Base-by-base conservation (phyloP, 768 basidiomycete species). In the Auricularia sp. region DNA sequence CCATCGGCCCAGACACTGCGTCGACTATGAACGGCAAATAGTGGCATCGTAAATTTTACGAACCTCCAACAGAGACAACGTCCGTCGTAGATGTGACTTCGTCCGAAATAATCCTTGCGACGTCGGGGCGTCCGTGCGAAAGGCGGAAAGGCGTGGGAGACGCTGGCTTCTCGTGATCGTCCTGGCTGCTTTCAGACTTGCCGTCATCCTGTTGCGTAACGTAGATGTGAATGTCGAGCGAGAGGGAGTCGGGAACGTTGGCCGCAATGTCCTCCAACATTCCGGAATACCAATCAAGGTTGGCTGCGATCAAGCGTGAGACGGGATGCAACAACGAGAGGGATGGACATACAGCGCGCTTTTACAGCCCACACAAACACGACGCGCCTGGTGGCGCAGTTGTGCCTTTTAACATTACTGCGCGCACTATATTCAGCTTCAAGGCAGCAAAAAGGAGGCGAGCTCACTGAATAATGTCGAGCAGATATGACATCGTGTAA, bases 341-440 rank as follows among this genome's bases (percentile, higher is more conserved):
- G 21, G 7, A 14, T 14, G 47, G 10, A 68, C 70, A 64, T 62
- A 80, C 80, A 70, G 18, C 68, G 39, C 35, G 79, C 75, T 12
- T 79, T 76, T 34, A 80, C 70, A 0, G 74, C 71, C 81, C 81
- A 83, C 7, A 81, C 64, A 62, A 81, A 78, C 1, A 78, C 68
- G 14, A 80, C 65, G 44, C 69, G 71, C 39, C 74, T 72, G 39
- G 77, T 76, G 61, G 66, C 65, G 64, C 68, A 60, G 61, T 62
- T 66, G 34, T 51, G 64, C 67, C 61, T 58, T 33, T 70, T 67
- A 34, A 67, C 69, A 1, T 44, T 64, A 29, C 70, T 51, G 72
- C 0, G 29, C 29, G 74, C 72, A 10, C 73, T 70, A 47, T 77
- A 78, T 56, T 42, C 59, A 11, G 1, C 2, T n/a, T 11, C 42